Evolutionary conservation across 192 early-diverging fungal genomes (phyloP), one percentile per base, ranked within the genome.

Genomic region (Linnemannia schmuckeri): DNA sequence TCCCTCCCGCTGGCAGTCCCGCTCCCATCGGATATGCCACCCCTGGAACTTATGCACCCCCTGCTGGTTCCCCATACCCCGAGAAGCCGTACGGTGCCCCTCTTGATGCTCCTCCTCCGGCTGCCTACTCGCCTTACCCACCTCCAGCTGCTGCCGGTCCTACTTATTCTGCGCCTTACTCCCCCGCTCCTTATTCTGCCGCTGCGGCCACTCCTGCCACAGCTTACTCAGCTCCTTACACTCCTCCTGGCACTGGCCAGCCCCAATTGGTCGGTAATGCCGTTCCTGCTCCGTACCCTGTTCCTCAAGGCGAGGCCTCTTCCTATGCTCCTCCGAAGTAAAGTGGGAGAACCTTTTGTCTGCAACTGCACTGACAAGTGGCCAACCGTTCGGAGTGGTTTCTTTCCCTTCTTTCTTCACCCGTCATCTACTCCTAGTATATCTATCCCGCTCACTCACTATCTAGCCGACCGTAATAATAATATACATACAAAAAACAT

Each of bases 261-360:
- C 77, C 76, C 42, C 63, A 69, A 66, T 66, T 66, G 18, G 49
- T 35, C 17, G 52, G 42, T 24, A 42, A 55, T 15, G 35, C 63
- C 13, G 42, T 69, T 20, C 81, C 81, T 55, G 75, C 79, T 12
- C 74, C 84, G 15, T 87, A 87, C 57, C 85, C 85, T 37, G 72
- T 78, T 69, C 84, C 78, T 74, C 84, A 86, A 17, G 84, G 84
- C 41, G 79, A 86, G 44, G 84, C 84, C 47, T 35, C 80, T 4
- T 77, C 35, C 20, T 82, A 81, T 57, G 66, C 70, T 61, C 86
- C 80, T 15, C 82, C 81, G 17, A 77, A 81, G 75, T 37, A 86
- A 76, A 18, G 35, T n/a, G 4, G 9, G 55, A 46, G 13, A 44
- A 9, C 42, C 9, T 4, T 44, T 44, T 44, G 42, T 44, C 42